phyloP scores from a whole-genome alignment of 2,329 filamentous ascomycete species.

The Chrysosporium queenslandicum region DNA sequence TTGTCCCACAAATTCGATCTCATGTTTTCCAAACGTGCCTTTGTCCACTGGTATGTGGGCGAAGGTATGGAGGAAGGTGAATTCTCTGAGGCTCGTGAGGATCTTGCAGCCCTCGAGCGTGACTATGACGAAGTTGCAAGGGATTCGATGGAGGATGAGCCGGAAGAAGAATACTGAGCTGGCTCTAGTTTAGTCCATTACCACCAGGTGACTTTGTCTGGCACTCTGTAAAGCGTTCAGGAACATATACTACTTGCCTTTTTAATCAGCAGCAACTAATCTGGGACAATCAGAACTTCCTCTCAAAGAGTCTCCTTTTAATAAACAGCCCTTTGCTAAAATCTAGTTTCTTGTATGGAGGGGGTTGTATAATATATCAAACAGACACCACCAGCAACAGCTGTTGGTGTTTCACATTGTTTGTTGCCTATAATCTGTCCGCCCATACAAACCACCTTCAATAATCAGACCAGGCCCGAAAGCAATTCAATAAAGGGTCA shows the following conservation, averaged over 20 bases:
- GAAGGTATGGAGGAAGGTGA: constrained; percentile 99
- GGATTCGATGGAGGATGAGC: constrained; percentile 55
- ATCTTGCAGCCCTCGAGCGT: constrained; percentile 91
- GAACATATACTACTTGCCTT: not conserved
- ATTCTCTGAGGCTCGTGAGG: constrained; percentile 98
- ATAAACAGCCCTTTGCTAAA: too few relatives aligned
- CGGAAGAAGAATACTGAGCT: constrained; percentile 15
- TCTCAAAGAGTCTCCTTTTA: too few relatives aligned
- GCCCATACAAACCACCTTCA: too few relatives aligned
- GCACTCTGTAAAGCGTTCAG: not conserved
- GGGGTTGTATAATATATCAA: too few relatives aligned
- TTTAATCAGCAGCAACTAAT: not conserved
- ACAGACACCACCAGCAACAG: too few relatives aligned
- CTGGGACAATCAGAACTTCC: not conserved
- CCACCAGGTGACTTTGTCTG: not conserved
- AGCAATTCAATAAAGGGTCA: too few relatives aligned
- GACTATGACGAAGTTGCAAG: constrained; percentile 95
- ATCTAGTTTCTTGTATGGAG: too few relatives aligned
- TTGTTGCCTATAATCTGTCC: too few relatives aligned
- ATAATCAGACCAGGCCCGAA: too few relatives aligned
- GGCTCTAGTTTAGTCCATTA: not conserved
- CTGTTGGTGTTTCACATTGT: too few relatives aligned
- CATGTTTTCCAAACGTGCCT: constrained; percentile 99
- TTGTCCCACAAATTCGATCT: constrained; percentile 97
- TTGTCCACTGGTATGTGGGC: constrained; percentile 99